Percentiles rank a stretch among this genome's conserved stretches.
Evolutionary conservation across 768 basidiomycete genomes (phyloP).

Genomic region (Collybia sp.): DNA sequence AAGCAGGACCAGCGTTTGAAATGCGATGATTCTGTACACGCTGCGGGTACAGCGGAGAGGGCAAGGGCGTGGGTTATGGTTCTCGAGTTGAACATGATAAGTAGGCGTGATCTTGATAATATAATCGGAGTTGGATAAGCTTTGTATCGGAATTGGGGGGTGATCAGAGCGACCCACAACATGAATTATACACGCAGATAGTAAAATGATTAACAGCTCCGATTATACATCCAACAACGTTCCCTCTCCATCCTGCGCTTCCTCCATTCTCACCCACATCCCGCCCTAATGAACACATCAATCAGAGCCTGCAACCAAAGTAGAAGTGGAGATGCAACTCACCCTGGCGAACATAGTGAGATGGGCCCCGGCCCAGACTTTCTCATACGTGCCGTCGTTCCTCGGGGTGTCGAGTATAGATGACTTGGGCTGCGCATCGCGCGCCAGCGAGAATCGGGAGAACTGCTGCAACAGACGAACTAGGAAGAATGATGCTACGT

Average conservation of each 20-base stretch:
- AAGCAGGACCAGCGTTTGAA: too few relatives aligned
- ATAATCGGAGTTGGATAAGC: background rate
- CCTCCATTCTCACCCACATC: conserved; percentile 47
- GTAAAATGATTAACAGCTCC: background rate
- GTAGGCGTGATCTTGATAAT: too few relatives aligned
- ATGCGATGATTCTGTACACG: too few relatives aligned
- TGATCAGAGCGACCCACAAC: too few relatives aligned
- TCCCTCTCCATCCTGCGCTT: conserved; percentile 11
- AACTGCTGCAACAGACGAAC: conserved; percentile 59
- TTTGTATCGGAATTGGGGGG: background rate
- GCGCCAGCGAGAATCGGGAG: conserved; percentile 39
- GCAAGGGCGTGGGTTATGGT: too few relatives aligned
- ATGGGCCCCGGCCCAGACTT: conserved; percentile 49
- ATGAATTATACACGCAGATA: background rate
- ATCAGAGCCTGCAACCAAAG: background rate
- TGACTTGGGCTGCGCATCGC: conserved; percentile 37
- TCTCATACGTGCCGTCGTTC: conserved; percentile 40
- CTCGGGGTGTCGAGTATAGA: conserved; percentile 44
- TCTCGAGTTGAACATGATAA: too few relatives aligned
- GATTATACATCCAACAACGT: too few relatives aligned
- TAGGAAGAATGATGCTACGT: conserved; percentile 60
- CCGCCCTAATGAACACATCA: conserved; percentile 33
- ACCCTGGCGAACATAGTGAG: conserved; percentile 52
- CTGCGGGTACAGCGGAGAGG: too few relatives aligned
- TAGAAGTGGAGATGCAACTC: conserved; percentile 9